phyloP scores from a whole-genome alignment of 2,329 filamentous ascomycete genomes.

The Fusarium citri region DNA sequence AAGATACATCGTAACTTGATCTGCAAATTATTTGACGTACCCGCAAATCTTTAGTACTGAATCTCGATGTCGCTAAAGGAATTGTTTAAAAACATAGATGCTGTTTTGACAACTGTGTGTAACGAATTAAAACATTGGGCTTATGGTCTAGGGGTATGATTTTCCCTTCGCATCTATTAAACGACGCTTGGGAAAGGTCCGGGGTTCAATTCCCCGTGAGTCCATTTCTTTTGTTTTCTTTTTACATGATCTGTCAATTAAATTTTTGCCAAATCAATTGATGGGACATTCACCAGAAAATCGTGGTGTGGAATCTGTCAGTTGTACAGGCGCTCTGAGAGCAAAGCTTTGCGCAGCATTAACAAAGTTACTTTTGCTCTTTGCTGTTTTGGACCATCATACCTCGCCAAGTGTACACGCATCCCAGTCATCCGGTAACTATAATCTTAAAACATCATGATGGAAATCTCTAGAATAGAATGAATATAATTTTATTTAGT shows the following conservation, averaged over 20 bases:
- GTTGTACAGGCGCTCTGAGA: not conserved
- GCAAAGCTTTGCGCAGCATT: fast-evolving
- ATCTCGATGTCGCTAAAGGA: no score
- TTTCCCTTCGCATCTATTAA: slow-evolving; percentile 26
- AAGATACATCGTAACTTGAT: not conserved
- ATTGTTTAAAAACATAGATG: no score
- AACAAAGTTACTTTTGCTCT: not conserved
- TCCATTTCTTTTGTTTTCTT: slow-evolving; percentile 1
- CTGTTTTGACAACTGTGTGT: fast-evolving
- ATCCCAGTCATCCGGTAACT: no score
- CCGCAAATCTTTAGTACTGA: not conserved
- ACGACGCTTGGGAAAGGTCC: slow-evolving; percentile 26
- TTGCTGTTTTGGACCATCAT: fast-evolving
- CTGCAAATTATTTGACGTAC: not conserved
- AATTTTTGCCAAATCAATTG: fast-evolving
- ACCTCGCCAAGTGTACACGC: fast-evolving
- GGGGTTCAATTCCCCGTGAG: slow-evolving; percentile 35
- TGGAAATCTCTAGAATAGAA: no score
- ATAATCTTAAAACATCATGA: no score
- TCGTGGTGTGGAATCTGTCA: fast-evolving
- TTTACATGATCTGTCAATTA: not conserved
- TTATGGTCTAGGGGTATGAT: slow-evolving; percentile 37
- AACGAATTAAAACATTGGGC: slow-evolving; percentile 4
- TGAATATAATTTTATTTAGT: fast-evolving
- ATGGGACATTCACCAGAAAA: fast-evolving